Evolutionary conservation across 78 protist species (phyloP), one percentile per base, ranked within the genome.

Genomic region (Diacronema lutheri): DNA sequence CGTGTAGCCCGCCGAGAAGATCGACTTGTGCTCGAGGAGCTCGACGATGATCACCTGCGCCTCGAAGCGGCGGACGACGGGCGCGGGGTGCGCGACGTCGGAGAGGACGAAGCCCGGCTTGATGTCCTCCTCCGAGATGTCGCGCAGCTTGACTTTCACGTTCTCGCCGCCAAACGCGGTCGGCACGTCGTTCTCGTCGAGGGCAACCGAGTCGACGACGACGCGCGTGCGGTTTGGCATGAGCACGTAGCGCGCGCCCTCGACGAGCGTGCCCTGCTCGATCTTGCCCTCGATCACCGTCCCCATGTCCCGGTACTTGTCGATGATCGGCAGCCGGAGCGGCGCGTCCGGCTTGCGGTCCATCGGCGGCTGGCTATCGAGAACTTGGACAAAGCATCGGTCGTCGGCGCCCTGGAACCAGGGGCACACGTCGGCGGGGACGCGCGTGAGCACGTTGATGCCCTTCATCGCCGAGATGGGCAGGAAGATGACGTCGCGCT

Each of bases 391-490:
- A 33, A 86, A 81, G 79, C 41, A 38, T 0, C 68, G n/a, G n/a
- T n/a, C n/a, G 13, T 14, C n/a, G 1, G 4, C 58, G 12, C 60
- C 87, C 76, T n/a, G 38, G 83, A 76, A 94, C 95, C 95, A 97
- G 25, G 90, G 79, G 74, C 94, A 95, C 13, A 72, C 37, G 11
- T 58, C 89, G 40, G 55, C 72, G 26, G 72, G n/a, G 40, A 92
- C 20, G 38, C 78, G 86, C 14, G 79, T 92, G 81, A 71, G 69
- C n/a, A 97, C 87, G 87, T 93, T 92, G 74, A 7, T 29, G 0
- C 98, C 97, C 25, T 89, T 44, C 46, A 84, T 83, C 40, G 98
- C 99, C 6, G 98, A 92, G 56, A 92, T 89, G 25, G 99, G 99
- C 85, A 95, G 35, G 90, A 96, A 95, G 77, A 57, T 4, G 37